phyloP scores from a whole-genome alignment of 179 eudicot genomes.

The Nepenthes alata region DNA sequence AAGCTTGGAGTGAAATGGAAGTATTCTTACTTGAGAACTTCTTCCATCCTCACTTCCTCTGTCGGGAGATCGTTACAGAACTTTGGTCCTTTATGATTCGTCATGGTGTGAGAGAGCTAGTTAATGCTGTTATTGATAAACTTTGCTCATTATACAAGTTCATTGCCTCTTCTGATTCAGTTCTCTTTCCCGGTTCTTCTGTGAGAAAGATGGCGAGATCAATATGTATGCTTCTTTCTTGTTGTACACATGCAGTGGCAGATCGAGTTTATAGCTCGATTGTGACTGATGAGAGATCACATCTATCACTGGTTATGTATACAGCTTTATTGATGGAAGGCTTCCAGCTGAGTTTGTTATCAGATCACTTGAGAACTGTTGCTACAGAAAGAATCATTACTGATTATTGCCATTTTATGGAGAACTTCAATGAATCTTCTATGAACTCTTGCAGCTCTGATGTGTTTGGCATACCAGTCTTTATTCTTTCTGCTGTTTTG shows the following conservation, averaged over 20 bases:
- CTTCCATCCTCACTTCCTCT: slow-evolving; percentile 78
- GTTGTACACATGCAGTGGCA: slow-evolving; percentile 32
- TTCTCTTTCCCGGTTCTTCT: slow-evolving; percentile 27
- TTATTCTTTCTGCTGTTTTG: slow-evolving; percentile 49
- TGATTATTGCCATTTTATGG: slow-evolving; percentile 51
- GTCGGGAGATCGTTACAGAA: slow-evolving; percentile 69
- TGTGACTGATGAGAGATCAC: slow-evolving; percentile 28
- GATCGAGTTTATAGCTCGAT: slow-evolving; percentile 52
- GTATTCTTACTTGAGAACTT: slow-evolving; percentile 58
- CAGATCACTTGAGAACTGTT: slow-evolving; percentile 35
- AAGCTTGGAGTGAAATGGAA: slow-evolving; percentile 55
- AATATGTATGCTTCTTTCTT: slow-evolving; percentile 46
- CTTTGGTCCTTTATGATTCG: slow-evolving; percentile 76
- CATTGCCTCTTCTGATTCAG: slow-evolving; percentile 41
- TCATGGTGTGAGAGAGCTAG: slow-evolving; percentile 51
- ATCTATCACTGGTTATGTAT: slow-evolving; percentile 29
- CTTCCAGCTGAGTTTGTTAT: slow-evolving; percentile 53
- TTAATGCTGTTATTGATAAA: slow-evolving; percentile 42
- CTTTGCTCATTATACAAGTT: slow-evolving; percentile 44
- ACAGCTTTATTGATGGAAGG: slow-evolving; percentile 75
- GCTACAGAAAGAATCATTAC: slow-evolving; percentile 42
- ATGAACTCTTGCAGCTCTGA: slow-evolving; percentile 19
- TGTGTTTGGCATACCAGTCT: slow-evolving; percentile 44
- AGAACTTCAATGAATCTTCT: slow-evolving; percentile 29
- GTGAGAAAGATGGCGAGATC: slow-evolving; percentile 64